Conservation (phyloP, 305 asterid genomes). For the Fraxinus angustifolia region DNA sequence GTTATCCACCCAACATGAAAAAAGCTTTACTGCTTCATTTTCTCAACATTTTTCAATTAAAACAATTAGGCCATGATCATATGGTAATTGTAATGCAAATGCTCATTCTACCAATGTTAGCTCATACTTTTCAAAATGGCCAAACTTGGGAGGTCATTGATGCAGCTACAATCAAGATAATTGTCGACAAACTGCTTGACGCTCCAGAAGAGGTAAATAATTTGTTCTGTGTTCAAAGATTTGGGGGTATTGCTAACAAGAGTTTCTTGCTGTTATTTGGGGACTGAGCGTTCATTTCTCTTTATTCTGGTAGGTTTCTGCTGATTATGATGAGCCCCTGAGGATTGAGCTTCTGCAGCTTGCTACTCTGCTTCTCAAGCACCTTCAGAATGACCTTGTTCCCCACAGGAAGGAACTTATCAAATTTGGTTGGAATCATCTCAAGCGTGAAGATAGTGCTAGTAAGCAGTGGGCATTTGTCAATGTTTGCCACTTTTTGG, state of each 20-base stretch:
- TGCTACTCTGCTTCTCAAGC: slow-evolving; percentile 94
- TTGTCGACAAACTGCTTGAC: slow-evolving; percentile 95
- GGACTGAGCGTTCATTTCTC: slow-evolving; percentile 18
- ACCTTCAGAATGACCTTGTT: slow-evolving; percentile 97
- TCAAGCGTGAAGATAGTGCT: slow-evolving; percentile 98
- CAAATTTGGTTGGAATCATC: slow-evolving; percentile 99
- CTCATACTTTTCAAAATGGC: slow-evolving; percentile 91
- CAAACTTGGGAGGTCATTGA: slow-evolving; percentile 99
- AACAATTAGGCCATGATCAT: slow-evolving; percentile 88
- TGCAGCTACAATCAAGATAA: slow-evolving; percentile 75
- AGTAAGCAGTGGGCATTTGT: slow-evolving; percentile 99
- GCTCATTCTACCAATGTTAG: slow-evolving; percentile 98
- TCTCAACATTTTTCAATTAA: slow-evolving; percentile 78
- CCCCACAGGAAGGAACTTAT: slow-evolving; percentile 95
- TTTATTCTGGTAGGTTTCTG: slow-evolving; percentile 60
- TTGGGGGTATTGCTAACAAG: slow-evolving; percentile 9
- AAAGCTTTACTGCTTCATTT: slow-evolving; percentile 83
- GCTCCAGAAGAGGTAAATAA: slow-evolving; percentile 96
- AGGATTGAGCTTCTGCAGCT: slow-evolving; percentile 99
- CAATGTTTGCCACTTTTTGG: slow-evolving; percentile 97
- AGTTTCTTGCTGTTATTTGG: not conserved
- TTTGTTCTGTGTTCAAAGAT: slow-evolving; percentile 16
- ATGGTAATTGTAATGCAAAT: slow-evolving; percentile 98
- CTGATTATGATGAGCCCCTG: slow-evolving; percentile 93
- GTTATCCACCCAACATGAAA: slow-evolving; percentile 90